A percentile compares a stretch with the other conserved stretches of the same genome.
These are phyloP conservation scores for Monosporascus sp. DNA, from an alignment of 2,329 filamentous ascomycete genomes.

Conservation along the genomic window DNA sequence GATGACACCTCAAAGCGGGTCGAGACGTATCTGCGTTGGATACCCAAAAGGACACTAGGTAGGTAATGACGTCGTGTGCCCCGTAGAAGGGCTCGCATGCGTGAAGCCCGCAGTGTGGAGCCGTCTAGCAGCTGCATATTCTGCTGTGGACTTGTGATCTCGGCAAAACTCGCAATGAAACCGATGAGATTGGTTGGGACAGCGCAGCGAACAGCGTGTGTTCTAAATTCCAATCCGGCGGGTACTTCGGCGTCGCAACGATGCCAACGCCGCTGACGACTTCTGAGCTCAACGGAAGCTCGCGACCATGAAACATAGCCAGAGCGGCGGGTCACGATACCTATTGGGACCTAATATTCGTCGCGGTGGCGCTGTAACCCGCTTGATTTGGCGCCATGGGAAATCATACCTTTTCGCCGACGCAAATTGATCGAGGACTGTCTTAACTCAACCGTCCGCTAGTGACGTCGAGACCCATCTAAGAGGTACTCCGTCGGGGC, in stretches of 20 bases:
- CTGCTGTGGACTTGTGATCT: slow-evolving; percentile 8
- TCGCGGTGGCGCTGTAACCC: no score
- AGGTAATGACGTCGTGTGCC: no score
- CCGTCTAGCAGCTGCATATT: no score
- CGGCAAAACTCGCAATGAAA: slow-evolving; percentile 12
- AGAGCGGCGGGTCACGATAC: background rate
- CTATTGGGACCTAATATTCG: background rate
- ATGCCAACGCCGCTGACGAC: background rate
- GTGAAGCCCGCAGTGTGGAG: no score
- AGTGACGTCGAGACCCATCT: slow-evolving; percentile 47
- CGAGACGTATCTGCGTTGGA: no score
- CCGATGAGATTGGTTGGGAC: slow-evolving; percentile 7
- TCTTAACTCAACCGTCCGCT: background rate
- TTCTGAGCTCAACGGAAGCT: no score
- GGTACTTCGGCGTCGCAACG: background rate
- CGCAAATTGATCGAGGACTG: no score
- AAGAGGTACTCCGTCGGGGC: slow-evolving; percentile 52
- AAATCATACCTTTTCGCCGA: background rate
- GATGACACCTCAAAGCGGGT: no score
- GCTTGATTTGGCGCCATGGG: background rate
- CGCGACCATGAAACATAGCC: background rate
- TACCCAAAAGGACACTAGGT: no score
- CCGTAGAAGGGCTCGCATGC: no score
- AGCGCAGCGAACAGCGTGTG: background rate
- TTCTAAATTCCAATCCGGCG: background rate